A percentile compares a stretch with the other conserved stretches of the same genome.
These are phyloP conservation scores for Vachellia pachyceras DNA, from an alignment of 306 rosid genomes.

Conservation along the genomic window DNA sequence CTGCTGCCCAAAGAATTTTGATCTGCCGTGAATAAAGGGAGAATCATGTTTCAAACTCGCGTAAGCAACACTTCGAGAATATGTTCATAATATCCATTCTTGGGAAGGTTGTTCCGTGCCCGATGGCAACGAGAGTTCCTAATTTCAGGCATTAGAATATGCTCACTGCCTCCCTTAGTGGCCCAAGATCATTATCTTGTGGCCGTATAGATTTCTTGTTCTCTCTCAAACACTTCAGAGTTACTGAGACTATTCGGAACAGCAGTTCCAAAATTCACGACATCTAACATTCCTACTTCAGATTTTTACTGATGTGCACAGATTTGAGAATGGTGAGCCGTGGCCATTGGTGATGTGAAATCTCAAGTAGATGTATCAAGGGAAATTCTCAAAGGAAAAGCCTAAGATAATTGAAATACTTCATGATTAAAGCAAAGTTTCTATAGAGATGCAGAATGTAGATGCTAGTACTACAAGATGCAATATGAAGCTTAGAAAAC, in stretches of 20 bases:
- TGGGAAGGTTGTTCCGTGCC: conserved; percentile 8
- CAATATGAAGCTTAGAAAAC: conserved; percentile 31
- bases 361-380: conserved; percentile 3
- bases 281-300: background rate
- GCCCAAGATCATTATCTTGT: background rate
- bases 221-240: background rate
- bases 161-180: background rate
- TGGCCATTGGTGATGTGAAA: conserved; percentile 19
- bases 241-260: background rate
- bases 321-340: background rate
- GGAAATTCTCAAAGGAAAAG: background rate
- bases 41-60: background rate
- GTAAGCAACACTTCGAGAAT: background rate
- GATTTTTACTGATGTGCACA: background rate
- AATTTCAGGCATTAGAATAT: background rate
- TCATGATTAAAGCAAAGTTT: conserved; percentile 33
- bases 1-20: too few species aligned
- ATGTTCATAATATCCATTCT: conserved; percentile 14
- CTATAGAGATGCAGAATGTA: background rate
- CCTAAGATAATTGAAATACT: conserved; percentile 21
- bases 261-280: background rate
- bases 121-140: conserved; percentile 5
- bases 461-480: conserved; percentile 31
- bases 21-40: background rate
- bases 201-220: background rate